These are phyloP conservation scores for Saururus chinensis DNA, from an alignment of 164 flowering plant species.

Conservation along the genomic window DNA sequence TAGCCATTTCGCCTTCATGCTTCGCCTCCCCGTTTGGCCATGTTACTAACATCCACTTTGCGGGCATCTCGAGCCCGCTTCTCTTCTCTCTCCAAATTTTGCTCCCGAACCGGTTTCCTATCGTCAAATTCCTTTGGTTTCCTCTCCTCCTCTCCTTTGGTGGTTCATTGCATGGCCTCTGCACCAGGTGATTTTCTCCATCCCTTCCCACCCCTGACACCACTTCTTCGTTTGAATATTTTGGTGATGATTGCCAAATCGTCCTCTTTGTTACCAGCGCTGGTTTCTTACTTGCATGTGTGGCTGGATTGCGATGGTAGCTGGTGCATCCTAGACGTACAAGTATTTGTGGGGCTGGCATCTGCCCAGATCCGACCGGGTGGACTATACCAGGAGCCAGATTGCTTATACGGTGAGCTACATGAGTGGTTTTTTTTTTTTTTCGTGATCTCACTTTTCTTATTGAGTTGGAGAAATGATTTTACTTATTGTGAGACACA, in stretches of 20 bases:
- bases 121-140: constrained; percentile 5
- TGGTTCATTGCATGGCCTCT: constrained; percentile 27
- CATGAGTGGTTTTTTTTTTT: too few relatives aligned
- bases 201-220: too few relatives aligned
- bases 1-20: constrained; percentile 22
- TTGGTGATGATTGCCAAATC: too few relatives aligned
- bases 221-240: too few relatives aligned
- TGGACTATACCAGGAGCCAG: constrained; percentile 66
- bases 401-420: constrained; percentile 74
- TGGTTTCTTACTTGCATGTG: constrained; percentile 35
- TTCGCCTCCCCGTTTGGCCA: constrained; percentile 17
- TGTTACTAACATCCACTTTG: constrained; percentile 12
- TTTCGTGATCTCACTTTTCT: too few relatives aligned
- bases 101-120: constrained; percentile 5
- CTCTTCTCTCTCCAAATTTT: constrained; percentile 8
- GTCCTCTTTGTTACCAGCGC: constrained; percentile 29
- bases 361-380: constrained; percentile 57
- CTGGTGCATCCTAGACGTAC: constrained; percentile 54
- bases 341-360: constrained; percentile 46
- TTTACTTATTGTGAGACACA: too few relatives aligned
- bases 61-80: constrained; percentile 2
- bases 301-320: constrained; percentile 29
- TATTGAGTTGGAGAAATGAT: too few relatives aligned
- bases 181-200: constrained; percentile 17
- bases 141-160: constrained; percentile 16